These are phyloP conservation scores for Mycena maculata DNA, from an alignment of 768 basidiomycete species.

Conservation along the genomic window DNA sequence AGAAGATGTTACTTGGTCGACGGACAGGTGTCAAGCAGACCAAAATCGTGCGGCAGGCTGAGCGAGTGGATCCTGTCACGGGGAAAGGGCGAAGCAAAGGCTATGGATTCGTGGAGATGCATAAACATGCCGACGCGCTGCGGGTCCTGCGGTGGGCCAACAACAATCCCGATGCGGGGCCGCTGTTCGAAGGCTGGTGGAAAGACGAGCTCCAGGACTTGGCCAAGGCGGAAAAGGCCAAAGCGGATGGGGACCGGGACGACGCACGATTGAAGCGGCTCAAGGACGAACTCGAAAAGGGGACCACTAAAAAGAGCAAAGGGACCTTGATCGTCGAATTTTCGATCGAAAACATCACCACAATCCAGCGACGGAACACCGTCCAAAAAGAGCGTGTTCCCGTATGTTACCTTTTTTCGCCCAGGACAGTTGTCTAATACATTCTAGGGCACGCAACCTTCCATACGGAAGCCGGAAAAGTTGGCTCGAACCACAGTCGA, in stretches of 20 bases:
- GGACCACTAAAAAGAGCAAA: constrained; percentile 51
- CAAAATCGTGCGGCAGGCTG: constrained; percentile 91
- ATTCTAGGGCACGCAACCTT: constrained; percentile 26
- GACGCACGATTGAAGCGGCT: constrained; percentile 67
- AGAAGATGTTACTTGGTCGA: constrained; percentile 42
- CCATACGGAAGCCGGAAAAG: constrained; percentile 19
- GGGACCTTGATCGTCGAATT: constrained; percentile 89
- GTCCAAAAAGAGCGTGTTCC: constrained; percentile 55
- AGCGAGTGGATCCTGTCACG: constrained; percentile 89
- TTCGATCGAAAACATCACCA: constrained; percentile 94
- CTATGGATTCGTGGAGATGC: constrained; percentile 95
- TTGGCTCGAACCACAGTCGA: constrained; percentile 37
- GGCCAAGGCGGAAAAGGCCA: constrained; percentile 59
- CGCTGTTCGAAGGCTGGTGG: constrained; percentile 86
- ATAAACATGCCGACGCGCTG: constrained; percentile 88
- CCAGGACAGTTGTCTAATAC: constrained; percentile 8
- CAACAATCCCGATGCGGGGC: constrained; percentile 77
- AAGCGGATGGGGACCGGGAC: constrained; percentile 63
- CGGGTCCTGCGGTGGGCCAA: constrained; percentile 95
- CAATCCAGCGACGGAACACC: constrained; percentile 79
- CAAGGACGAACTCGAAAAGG: constrained; percentile 58
- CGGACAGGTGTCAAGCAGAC: constrained; percentile 79
- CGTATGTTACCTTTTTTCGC: constrained; percentile 36
- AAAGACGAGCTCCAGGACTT: constrained; percentile 78
- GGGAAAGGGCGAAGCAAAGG: constrained; percentile 92